A percentile compares a stretch with the other conserved stretches of the same genome.
These are phyloP conservation scores for Phialemoniopsis sp. DNA, from an alignment of 2,329 filamentous ascomycete genomes.

Conservation along the genomic window DNA sequence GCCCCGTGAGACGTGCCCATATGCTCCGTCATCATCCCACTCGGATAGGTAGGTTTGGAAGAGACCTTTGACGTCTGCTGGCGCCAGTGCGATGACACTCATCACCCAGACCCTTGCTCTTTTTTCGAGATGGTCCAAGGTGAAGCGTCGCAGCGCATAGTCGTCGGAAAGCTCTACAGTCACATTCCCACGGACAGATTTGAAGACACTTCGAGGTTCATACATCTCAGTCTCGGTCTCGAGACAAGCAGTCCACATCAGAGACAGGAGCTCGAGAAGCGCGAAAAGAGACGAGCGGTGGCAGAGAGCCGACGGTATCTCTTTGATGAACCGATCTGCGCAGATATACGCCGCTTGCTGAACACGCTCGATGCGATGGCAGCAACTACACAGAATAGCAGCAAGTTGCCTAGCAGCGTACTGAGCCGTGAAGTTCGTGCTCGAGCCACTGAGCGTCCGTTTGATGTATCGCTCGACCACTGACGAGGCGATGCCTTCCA, in stretches of 20 bases:
- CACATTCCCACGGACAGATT: constrained; percentile 72
- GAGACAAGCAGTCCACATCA: constrained; percentile 94
- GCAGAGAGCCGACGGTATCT: constrained; percentile 85
- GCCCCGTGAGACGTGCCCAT: constrained; percentile 87
- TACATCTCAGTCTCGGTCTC: constrained; percentile 95
- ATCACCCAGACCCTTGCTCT: constrained; percentile 79
- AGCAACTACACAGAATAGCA: constrained; percentile 81
- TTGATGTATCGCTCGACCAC: constrained; percentile 77
- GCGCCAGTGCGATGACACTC: constrained; percentile 76
- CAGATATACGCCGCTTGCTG: constrained; percentile 81
- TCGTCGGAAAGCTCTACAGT: constrained; percentile 91
- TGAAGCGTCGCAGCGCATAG: constrained; percentile 75
- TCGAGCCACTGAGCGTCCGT: constrained; percentile 66
- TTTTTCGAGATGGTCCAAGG: constrained; percentile 72
- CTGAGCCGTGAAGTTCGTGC: constrained; percentile 81
- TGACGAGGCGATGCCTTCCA: constrained; percentile 60
- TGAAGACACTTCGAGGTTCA: constrained; percentile 77
- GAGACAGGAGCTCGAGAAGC: constrained; percentile 81
- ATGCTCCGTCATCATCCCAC: constrained; percentile 85
- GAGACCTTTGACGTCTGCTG: constrained; percentile 89
- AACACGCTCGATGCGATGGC: constrained; percentile 87
- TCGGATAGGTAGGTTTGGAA: constrained; percentile 95
- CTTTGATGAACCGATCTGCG: constrained; percentile 79
- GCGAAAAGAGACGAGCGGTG: constrained; percentile 89
- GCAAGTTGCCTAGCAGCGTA: constrained; percentile 88